Base-by-base conservation (phyloP, 169 alveolate genomes). In the Eimeria falciformis region DNA sequence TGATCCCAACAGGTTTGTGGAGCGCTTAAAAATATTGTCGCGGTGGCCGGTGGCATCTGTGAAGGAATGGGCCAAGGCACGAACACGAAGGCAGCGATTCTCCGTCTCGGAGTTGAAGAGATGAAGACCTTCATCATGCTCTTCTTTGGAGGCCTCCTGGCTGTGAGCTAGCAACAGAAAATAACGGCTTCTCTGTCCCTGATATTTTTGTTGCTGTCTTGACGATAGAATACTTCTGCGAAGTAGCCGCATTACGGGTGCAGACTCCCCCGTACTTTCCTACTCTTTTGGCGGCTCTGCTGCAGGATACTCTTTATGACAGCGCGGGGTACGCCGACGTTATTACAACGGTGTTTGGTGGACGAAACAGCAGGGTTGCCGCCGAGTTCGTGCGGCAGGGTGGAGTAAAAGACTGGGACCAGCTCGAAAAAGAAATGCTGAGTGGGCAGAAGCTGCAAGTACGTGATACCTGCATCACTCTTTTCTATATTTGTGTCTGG, bases 51-150 rank as follows among this genome's bases (percentile, higher is more conserved):
- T 50, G 99, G 99, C 29, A 97, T 98, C 96, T 97, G 98, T 79
- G 98, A 98, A 83, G 99, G 99, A 21, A 95, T 98, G 84, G 97
- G 98, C 25, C 95, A 95, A 62, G 98, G 99, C 25, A 88, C 98
- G 33, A 98, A 98, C 96, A 96, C 99, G 69, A 97, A 97, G 91
- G 97, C 99, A 25, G 99, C 99, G 40, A 96, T 98, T 85, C 97
- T 98, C 95, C 96, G 99, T 23, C 94, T 97, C 33, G 99, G 99
- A 25, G 95, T 98, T 75, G 96, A 95, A 90, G 99, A 97, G 87
- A 95, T 96, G 96, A 93, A 94, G 91, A 93, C 92, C 65, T 96
- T 97, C 55, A 94, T 96, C 45, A 77, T 75, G 91, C 81, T 87
- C 56, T 96, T 97, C 94, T 97, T 95, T 71, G 96, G 95, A 21